Evolutionary conservation across 2,329 filamentous ascomycete species (phyloP).

Genomic region (Dactylellina haptotyla): DNA sequence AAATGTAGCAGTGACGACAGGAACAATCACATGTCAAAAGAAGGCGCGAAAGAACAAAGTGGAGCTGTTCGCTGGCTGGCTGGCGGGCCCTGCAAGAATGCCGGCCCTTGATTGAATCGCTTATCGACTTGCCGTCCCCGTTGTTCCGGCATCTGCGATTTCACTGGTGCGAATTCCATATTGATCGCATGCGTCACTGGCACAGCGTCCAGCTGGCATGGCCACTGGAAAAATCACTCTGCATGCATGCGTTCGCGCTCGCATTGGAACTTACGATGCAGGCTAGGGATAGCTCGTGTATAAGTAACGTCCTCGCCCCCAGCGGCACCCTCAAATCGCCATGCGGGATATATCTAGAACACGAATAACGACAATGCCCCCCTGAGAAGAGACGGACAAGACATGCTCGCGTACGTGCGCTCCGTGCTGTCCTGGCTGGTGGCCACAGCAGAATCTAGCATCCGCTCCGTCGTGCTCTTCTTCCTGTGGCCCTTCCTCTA

Average conservation of each 20-base stretch:
- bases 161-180: constrained; percentile 15
- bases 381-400: too few species aligned
- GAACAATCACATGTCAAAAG: constrained; percentile 28
- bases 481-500: constrained; percentile 40
- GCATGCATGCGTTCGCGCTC: too few species aligned
- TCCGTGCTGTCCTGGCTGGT: constrained; percentile 22
- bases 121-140: constrained; percentile 33
- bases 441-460: constrained; percentile 14
- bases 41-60: too few species aligned
- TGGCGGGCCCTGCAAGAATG: background rate
- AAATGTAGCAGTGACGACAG: background rate
- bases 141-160: constrained; percentile 13
- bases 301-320: too few species aligned
- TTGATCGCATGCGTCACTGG: constrained; percentile 43
- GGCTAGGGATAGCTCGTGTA: too few species aligned
- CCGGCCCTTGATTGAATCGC: constrained; percentile 36
- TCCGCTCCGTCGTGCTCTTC: constrained; percentile 32
- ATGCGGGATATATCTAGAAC: too few species aligned
- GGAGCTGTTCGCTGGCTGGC: background rate
- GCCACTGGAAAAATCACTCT: constrained; percentile 41
- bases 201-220: background rate
- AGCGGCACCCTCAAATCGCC: too few species aligned
- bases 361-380: too few species aligned
- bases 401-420: background rate
- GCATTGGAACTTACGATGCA: too few species aligned